These are phyloP conservation scores for Spathaspora hagerdaliae DNA, from an alignment of 805 yeast genomes.

Conservation along the genomic window DNA sequence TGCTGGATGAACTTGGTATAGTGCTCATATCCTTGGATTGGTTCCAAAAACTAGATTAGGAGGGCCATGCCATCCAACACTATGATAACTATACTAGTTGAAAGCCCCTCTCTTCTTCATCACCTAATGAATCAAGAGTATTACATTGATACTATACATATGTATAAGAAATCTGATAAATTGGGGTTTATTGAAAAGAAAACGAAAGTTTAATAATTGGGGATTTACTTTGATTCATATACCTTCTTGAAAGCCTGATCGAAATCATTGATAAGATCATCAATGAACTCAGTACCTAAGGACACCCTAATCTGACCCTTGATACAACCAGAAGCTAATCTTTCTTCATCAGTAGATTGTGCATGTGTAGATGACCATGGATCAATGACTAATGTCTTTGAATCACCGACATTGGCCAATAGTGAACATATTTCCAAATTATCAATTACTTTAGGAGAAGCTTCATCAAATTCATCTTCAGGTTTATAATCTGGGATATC, in stretches of 20 bases:
- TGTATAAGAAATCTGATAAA: too few species aligned
- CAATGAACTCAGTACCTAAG: constrained; percentile 88
- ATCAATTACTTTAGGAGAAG: constrained; percentile 84
- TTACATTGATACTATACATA: too few species aligned
- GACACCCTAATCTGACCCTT: constrained; percentile 85
- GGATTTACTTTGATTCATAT: constrained; percentile 20
- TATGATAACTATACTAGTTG: too few species aligned
- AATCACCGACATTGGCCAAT: constrained; percentile 96
- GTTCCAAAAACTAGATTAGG: too few species aligned
- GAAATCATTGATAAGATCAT: constrained; percentile 85
- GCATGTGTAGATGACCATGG: constrained; percentile 96
- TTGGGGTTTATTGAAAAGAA: too few species aligned
- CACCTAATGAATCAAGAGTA: too few species aligned
- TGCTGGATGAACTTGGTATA: too few species aligned
- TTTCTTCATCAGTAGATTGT: constrained; percentile 81
- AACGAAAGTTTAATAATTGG: too few species aligned
- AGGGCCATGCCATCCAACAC: too few species aligned
- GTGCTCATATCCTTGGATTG: too few species aligned
- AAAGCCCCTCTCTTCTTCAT: too few species aligned
- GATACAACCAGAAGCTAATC: constrained; percentile 78
- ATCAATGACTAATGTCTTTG: constrained; percentile 90
- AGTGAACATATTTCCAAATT: constrained; percentile 79
- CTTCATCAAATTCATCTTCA: constrained; percentile 62
- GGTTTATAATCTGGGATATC: constrained; percentile 39
- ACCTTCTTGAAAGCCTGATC: constrained; percentile 77